phyloP scores from a whole-genome alignment of 2,329 filamentous ascomycete species.

The Pseudovirgaria hyperparasitica region DNA sequence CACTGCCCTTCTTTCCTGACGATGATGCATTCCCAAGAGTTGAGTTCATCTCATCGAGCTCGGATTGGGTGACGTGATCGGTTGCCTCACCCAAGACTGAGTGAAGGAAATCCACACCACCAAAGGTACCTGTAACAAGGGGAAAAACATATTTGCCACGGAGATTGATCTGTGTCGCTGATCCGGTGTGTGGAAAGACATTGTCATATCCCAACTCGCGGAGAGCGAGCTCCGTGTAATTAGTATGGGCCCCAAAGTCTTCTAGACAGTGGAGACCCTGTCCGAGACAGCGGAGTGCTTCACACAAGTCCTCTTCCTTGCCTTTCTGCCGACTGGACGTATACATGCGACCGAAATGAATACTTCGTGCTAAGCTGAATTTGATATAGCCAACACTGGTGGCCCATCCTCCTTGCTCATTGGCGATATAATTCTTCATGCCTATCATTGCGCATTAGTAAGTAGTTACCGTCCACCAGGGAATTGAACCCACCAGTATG shows the following conservation, averaged over 20 bases:
- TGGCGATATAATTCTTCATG: slow-evolving; percentile 99
- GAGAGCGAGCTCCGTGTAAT: slow-evolving; percentile 41
- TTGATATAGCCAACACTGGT: slow-evolving; percentile 74
- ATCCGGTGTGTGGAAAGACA: slow-evolving; percentile 41
- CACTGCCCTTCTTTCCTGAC: slow-evolving; percentile 17
- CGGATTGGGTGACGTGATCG: slow-evolving; percentile 36
- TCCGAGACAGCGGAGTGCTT: slow-evolving; percentile 38
- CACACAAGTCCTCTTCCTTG: slow-evolving; percentile 32
- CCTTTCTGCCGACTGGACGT: slow-evolving; percentile 28
- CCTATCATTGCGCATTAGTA: slow-evolving; percentile 29
- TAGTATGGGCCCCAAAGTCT: slow-evolving; percentile 43
- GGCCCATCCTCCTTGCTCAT: slow-evolving; percentile 75
- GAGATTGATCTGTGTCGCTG: slow-evolving; percentile 31
- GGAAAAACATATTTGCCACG: slow-evolving; percentile 36
- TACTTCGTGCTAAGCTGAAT: slow-evolving; percentile 34
- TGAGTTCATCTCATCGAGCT: slow-evolving; percentile 34
- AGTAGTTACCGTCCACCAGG: neutral
- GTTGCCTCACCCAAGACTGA: slow-evolving; percentile 37
- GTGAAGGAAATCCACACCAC: slow-evolving; percentile 38
- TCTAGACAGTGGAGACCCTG: slow-evolving; percentile 41
- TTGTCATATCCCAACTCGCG: slow-evolving; percentile 37
- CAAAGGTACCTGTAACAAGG: slow-evolving; percentile 42
- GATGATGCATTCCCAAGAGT: slow-evolving; percentile 28
- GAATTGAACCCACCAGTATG: slow-evolving; percentile 16
- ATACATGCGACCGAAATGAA: slow-evolving; percentile 36